Evolutionary conservation across 768 basidiomycete genomes (phyloP), one percentile per base, ranked within the genome.

Genomic region (Amanita fuliginea): DNA sequence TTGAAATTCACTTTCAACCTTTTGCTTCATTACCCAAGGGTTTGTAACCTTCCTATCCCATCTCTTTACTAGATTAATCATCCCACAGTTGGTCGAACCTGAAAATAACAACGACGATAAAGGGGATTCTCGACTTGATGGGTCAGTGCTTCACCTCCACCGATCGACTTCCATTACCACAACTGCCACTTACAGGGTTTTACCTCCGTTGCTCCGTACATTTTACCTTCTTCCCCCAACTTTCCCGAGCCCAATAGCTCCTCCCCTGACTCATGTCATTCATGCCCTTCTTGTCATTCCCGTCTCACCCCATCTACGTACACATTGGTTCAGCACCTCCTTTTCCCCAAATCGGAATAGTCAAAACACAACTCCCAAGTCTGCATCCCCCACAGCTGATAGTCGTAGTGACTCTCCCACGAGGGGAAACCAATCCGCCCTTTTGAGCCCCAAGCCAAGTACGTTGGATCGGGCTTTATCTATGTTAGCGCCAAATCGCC

Each of bases 1-100:
- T 73, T 97, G 49, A 97, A 97, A 60, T 72, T 92, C 42, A 70
- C 77, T 2, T 93, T 89, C 64, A 93, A 95, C 61, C 61, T 95
- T 26, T 69, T 90, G 45, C 62, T 80, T 36, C 84, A 86, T 60
- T 92, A 89, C 63, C 89, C 89, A 4, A 88, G 82, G 70, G 86
- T 85, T 40, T 26, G 66, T 60, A 13, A 18, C 10, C 4, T 47
- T 26, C 5, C 19, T 14, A 39, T 24, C 16, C 42, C 26, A 11
- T 22, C 28, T 49, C 13, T 4, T 33, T 0, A 1, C 45, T 18
- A 10, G 10, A n/a, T 48, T 40, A 35, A 51, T 14, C 33, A 44
- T 30, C 34, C 56, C 49, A 42, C 32, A 69, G 73, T 55, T 68
- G 64, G 66, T 70, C 2, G 72, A 72, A 42, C 62, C 66, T 22